These are phyloP conservation scores for Penicillium steckii DNA, from an alignment of 495 filamentous ascomycete species.

Conservation along the genomic window DNA sequence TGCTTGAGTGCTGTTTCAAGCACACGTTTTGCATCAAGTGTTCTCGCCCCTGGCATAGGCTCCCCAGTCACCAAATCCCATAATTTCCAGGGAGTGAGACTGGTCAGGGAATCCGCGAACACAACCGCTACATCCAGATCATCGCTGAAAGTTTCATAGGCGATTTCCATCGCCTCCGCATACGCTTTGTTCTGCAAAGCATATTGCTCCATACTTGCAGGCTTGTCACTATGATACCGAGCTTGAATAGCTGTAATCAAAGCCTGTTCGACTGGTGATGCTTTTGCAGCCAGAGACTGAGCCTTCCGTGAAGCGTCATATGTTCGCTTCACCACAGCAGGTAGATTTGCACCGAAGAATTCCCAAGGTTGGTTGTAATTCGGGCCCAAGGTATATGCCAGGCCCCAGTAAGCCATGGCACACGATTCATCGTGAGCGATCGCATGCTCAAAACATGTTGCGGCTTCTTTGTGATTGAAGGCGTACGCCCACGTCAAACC, in stretches of 20 bases:
- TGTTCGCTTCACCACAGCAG: slow-evolving; percentile 38
- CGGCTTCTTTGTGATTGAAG: slow-evolving; percentile 39
- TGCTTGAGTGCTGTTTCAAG: slow-evolving; percentile 51
- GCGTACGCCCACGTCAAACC: slow-evolving; percentile 35
- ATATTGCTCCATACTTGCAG: slow-evolving; percentile 34
- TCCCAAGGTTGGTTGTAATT: slow-evolving; percentile 75
- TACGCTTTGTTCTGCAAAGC: slow-evolving; percentile 52
- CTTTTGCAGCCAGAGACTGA: slow-evolving; percentile 17
- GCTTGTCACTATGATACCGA: slow-evolving; percentile 47
- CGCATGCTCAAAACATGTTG: slow-evolving; percentile 57
- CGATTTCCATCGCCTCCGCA: slow-evolving; percentile 56
- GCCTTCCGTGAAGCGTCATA: slow-evolving; percentile 43
- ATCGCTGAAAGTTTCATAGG: slow-evolving; percentile 47
- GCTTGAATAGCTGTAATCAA: slow-evolving; percentile 54
- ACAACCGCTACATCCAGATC: slow-evolving; percentile 59
- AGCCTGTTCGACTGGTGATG: slow-evolving; percentile 49
- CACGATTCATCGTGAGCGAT: slow-evolving; percentile 52
- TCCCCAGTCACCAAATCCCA: slow-evolving; percentile 60
- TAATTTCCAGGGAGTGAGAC: slow-evolving; percentile 61
- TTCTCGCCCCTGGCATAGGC: slow-evolving; percentile 53
- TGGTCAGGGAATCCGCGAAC: slow-evolving; percentile 64
- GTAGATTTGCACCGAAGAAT: slow-evolving; percentile 54
- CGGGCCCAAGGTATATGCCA: slow-evolving; percentile 61
- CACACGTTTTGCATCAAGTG: slow-evolving; percentile 54
- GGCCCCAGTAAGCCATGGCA: slow-evolving; percentile 65